phyloP scores from a whole-genome alignment of 169 alveolate species.

The Miamiensis avidus region DNA sequence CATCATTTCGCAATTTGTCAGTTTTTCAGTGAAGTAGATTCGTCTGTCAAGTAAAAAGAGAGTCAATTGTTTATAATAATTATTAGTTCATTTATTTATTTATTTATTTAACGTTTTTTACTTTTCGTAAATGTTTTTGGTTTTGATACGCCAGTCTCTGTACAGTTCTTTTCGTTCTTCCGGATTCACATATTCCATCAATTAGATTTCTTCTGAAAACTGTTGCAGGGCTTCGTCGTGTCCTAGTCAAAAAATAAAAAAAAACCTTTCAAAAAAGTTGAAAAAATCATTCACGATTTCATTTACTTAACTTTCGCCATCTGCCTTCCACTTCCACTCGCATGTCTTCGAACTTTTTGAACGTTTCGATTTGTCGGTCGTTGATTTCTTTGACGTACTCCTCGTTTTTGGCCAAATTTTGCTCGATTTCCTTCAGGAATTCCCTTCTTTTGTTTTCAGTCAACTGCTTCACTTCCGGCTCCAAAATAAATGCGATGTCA shows the following conservation, averaged over 20 bases:
- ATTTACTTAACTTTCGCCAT: slow-evolving; percentile 60
- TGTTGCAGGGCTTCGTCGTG: slow-evolving; percentile 58
- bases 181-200: slow-evolving; percentile 67
- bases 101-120: too few relatives aligned
- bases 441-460: slow-evolving; percentile 39
- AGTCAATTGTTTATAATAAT: too few relatives aligned
- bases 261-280: too few relatives aligned
- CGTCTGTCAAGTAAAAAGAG: slow-evolving; percentile 24
- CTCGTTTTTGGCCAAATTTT: slow-evolving; percentile 53
- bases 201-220: slow-evolving; percentile 48
- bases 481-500: slow-evolving; percentile 63
- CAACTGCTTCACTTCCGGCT: slow-evolving; percentile 61
- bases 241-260: too few relatives aligned
- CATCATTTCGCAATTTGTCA: slow-evolving; percentile 24
- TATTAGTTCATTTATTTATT: too few relatives aligned
- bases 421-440: slow-evolving; percentile 35
- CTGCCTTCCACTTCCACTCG: slow-evolving; percentile 51
- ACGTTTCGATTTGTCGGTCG: slow-evolving; percentile 42
- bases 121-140: neutral
- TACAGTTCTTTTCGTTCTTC: slow-evolving; percentile 49
- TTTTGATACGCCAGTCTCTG: neutral
- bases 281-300: too few relatives aligned
- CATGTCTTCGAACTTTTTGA: slow-evolving; percentile 35
- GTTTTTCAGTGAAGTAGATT: slow-evolving; percentile 19
- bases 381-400: slow-evolving; percentile 46